A percentile compares a stretch with the other conserved stretches of the same genome.
phyloP scores from a whole-genome alignment of 345 rosid genomes.

The Angophora floribunda region DNA sequence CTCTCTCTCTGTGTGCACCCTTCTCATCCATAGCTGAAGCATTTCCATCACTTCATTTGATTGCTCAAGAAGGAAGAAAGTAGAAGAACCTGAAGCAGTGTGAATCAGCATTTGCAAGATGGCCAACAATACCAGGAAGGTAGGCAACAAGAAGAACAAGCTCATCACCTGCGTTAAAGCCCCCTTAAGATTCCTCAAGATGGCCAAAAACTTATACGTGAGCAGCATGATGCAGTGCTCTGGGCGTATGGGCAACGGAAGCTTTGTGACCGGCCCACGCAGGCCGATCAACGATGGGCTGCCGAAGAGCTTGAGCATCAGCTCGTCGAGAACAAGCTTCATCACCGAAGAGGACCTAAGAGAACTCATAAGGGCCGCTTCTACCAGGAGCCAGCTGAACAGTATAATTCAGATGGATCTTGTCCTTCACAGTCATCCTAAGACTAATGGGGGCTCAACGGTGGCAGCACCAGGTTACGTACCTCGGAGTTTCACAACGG shows the following conservation, averaged over 20 bases:
- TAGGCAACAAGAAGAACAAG: not conserved
- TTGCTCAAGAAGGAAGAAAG: not conserved
- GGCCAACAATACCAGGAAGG: not conserved
- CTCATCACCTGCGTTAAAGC: not conserved
- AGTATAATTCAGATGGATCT: not conserved
- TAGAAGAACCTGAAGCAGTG: not conserved
- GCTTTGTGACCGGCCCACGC: not conserved
- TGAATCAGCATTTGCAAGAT: not conserved
- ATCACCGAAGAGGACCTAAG: not conserved
- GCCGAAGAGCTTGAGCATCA: not conserved
- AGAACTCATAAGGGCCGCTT: constrained; percentile 7
- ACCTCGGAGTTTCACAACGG: not conserved
- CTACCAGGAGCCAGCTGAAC: not conserved
- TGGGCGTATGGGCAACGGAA: not conserved
- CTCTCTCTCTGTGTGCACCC: not conserved
- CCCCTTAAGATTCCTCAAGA: not conserved
- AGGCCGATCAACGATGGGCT: not conserved
- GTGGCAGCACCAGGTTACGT: not conserved
- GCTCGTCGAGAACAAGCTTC: not conserved
- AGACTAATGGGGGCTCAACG: not conserved
- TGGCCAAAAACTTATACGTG: not conserved
- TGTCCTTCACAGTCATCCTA: not conserved
- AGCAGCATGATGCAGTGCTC: constrained; percentile 7
- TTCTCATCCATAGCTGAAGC: not conserved
- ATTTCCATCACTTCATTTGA: not conserved